Evolutionary conservation across 1,139 yeast species (phyloP).

Genomic region (Zygosaccharomyces pseudobailii): DNA sequence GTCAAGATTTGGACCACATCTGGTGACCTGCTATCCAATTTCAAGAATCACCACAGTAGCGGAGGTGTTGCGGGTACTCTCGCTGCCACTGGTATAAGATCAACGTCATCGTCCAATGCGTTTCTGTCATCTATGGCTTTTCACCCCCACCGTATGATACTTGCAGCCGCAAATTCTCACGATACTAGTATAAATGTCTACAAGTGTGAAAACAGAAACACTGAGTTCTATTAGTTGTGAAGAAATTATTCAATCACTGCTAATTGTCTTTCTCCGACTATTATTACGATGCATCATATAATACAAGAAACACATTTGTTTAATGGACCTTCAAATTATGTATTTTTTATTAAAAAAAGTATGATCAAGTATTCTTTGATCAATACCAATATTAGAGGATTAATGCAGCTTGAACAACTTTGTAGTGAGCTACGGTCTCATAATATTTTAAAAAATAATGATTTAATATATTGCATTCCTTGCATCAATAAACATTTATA

Average conservation of each 20-base stretch:
- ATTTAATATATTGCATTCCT: background rate
- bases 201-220: constrained; percentile 41
- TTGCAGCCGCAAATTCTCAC: constrained; percentile 81
- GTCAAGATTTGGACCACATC: constrained; percentile 86
- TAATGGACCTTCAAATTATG: too few relatives aligned
- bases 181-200: constrained; percentile 71
- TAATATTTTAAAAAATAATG: too few relatives aligned
- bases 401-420: background rate
- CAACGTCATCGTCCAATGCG: constrained; percentile 28
- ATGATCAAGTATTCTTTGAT: too few relatives aligned
- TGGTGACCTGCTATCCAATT: constrained; percentile 64
- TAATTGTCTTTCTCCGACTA: too few relatives aligned
- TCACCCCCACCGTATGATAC: constrained; percentile 93
- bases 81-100: constrained; percentile 31
- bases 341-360: too few relatives aligned
- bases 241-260: too few relatives aligned
- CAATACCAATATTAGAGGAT: too few relatives aligned
- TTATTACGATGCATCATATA: too few relatives aligned
- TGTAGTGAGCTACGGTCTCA: background rate
- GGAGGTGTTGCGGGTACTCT: constrained; percentile 31
- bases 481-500: background rate
- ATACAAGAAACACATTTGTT: too few relatives aligned
- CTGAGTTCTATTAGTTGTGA: constrained; percentile 15
- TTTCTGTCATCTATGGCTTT: constrained; percentile 65
- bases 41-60: constrained; percentile 45